Base-by-base conservation (phyloP, 2,329 filamentous ascomycete genomes). In the Talaromyces albobiverticillius region DNA sequence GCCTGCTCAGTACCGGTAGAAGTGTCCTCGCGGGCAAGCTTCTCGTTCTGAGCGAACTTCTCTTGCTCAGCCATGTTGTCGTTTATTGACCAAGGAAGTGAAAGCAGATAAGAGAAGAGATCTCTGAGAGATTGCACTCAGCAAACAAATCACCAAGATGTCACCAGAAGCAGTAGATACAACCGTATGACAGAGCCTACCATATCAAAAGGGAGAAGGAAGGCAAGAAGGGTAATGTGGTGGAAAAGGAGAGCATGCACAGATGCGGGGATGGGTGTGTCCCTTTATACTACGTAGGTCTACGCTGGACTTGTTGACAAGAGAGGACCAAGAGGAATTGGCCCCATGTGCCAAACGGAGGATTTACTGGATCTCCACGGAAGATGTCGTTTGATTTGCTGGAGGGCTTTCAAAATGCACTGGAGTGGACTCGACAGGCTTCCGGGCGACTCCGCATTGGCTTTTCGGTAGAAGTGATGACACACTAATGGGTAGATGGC, bases 61-160 rank as follows among this genome's bases (percentile, higher is more conserved):
- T 55, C 53, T 14, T 34, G 20, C 9, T 51, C 53, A 10, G 48
- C 48, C 53, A 55, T 55, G 3, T 40, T 55, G 48, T n/a, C 11
- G 23, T 38, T 13, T 20, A 9, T 10, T 32, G 42, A 26, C 16
- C 34, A 23, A 23, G 16, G 16, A 14, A 14, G 3, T 45, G 42
- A 25, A 22, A n/a, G n/a, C n/a, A n/a, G n/a, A n/a, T n/a, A n/a
- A n/a, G n/a, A n/a, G n/a, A n/a, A n/a, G n/a, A n/a, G n/a, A n/a
- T n/a, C n/a, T n/a, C n/a, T n/a, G n/a, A n/a, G n/a, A n/a, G n/a
- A n/a, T n/a, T n/a, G n/a, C n/a, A n/a, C n/a, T n/a, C n/a, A n/a
- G 16, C 18, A 42, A 26, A 38, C 22, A 16, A 45, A n/a, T 7
- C 20, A 10, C n/a, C 2, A 50, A 9, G 9, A 14, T 46, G 25